A percentile compares a stretch with the other conserved stretches of the same genome.
These are phyloP conservation scores for Sporothrix dimorphospora DNA, from an alignment of 2,329 filamentous ascomycete species.

Conservation along the genomic window DNA sequence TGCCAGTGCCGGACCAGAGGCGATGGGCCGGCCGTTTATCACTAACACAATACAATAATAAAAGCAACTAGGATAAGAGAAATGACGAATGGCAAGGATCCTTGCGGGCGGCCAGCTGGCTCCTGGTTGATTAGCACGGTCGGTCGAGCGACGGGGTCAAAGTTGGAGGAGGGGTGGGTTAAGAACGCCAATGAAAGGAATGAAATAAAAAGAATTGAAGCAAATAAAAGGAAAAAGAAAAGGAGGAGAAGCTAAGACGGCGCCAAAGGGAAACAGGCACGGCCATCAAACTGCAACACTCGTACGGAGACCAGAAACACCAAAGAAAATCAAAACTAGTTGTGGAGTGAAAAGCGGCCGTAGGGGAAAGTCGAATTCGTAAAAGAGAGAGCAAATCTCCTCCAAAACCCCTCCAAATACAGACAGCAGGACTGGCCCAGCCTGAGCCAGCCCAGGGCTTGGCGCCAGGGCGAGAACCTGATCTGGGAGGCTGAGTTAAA, in stretches of 20 bases:
- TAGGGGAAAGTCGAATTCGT: neutral
- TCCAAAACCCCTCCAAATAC: too few species aligned
- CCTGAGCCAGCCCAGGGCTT: neutral
- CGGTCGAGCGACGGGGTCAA: neutral
- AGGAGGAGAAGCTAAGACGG: neutral
- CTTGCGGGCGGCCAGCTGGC: neutral
- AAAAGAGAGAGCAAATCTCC: neutral
- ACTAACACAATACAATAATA: conserved; percentile 6
- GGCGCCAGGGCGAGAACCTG: neutral
- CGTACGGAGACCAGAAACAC: neutral
- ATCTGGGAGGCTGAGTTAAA: too few species aligned
- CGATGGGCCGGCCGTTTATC: neutral
- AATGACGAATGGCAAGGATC: conserved; percentile 19
- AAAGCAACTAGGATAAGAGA: conserved; percentile 9
- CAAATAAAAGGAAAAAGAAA: neutral
- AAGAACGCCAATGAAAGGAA: neutral
- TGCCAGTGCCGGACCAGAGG: neutral
- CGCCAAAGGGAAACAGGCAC: neutral
- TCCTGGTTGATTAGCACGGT: neutral
- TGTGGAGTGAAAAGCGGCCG: neutral
- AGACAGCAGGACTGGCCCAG: neutral
- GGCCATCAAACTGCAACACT: neutral
- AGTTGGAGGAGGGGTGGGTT: neutral
- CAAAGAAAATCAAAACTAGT: neutral
- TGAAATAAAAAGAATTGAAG: too few species aligned